Evolutionary conservation across 371 early-diverging fungal species (phyloP), one percentile per base, ranked within the genome.

Genomic region (Basidiobolus heterosporus): DNA sequence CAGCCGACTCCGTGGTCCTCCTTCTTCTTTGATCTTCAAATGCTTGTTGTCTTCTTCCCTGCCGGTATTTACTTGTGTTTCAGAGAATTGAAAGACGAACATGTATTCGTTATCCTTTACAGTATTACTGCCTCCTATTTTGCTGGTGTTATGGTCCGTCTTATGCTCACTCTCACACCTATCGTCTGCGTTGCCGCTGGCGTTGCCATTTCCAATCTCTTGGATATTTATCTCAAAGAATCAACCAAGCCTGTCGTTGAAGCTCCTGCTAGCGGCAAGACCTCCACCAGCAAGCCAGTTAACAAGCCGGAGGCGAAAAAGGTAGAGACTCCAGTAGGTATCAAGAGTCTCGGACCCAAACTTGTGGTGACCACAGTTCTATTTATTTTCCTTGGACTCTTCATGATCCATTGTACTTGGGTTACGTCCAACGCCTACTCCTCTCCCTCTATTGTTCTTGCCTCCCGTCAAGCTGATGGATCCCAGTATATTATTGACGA

Each of bases 131-230:
- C 92, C 9, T 82, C 93, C 8, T 98, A 98, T 71, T 98, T 98
- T 75, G 91, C 98, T n/a, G 92, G 97, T 49, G 98, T 98, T 52
- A 98, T 98, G 98, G 94, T 98, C 15, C 92, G 98, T 49, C 67
- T 98, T 49, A 92, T 98, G 77, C 68, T 98, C 42, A 96, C 98
- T 0, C 65, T 98, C 46, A 95, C 98, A 9, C 98, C 98, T 16
- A 76, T 93, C 44, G 96, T 97, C 15, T 97, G 98, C 62, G 82
- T 98, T 20, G 74, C 90, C 46, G 77, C 88, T 15, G 97, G 88
- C 35, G 80, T 98, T 37, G 84, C 93, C 2, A 62, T 93, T 19
- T 87, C 94, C 17, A 75, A 79, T 6, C 54, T 94, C 20, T 59
- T 95, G 36, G 89, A 89, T 52, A 78, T 71, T 14, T 88, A 79